Percentiles rank a stretch among this genome's conserved stretches.
These are phyloP conservation scores for Boletus reticulatus DNA, from an alignment of 768 basidiomycete genomes.

Conservation along the genomic window DNA sequence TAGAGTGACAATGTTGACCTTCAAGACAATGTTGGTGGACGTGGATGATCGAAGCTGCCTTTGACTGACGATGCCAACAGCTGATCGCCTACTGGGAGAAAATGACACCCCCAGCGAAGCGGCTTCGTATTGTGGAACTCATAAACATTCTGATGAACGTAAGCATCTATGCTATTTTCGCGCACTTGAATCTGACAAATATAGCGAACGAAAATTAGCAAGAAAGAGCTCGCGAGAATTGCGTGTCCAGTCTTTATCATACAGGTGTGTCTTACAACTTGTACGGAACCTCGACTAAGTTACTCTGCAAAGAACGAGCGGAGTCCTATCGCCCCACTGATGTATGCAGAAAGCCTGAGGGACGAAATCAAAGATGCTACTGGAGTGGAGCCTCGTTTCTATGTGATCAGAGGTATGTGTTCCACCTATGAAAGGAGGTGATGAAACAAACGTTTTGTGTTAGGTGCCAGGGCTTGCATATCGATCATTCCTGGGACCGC, in stretches of 20 bases:
- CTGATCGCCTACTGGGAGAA: conserved; percentile 65
- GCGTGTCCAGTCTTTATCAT: conserved; percentile 66
- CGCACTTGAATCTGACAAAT: not conserved
- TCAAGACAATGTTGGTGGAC: conserved; percentile 56
- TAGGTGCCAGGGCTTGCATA: conserved; percentile 56
- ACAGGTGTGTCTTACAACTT: conserved; percentile 44
- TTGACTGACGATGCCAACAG: conserved; percentile 36
- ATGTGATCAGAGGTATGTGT: conserved; percentile 57
- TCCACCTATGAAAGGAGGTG: not conserved
- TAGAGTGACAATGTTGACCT: conserved; percentile 46
- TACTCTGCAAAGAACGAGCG: conserved; percentile 52
- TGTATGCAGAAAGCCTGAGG: conserved; percentile 54
- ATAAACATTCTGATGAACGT: conserved; percentile 62
- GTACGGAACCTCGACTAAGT: not conserved
- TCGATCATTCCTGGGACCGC: conserved; percentile 54
- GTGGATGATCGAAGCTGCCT: not conserved
- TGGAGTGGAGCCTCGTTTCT: conserved; percentile 49
- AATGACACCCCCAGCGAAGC: conserved; percentile 49
- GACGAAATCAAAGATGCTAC: conserved; percentile 46
- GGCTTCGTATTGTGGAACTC: conserved; percentile 51
- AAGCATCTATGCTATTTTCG: conserved; percentile 2
- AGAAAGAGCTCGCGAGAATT: conserved; percentile 49
- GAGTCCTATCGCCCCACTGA: conserved; percentile 50
- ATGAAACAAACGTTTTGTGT: not conserved
- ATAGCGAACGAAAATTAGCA: conserved; percentile 55